Evolutionary conservation across 1,139 yeast species (phyloP).

Genomic region (Saccharomyces hybrid): DNA sequence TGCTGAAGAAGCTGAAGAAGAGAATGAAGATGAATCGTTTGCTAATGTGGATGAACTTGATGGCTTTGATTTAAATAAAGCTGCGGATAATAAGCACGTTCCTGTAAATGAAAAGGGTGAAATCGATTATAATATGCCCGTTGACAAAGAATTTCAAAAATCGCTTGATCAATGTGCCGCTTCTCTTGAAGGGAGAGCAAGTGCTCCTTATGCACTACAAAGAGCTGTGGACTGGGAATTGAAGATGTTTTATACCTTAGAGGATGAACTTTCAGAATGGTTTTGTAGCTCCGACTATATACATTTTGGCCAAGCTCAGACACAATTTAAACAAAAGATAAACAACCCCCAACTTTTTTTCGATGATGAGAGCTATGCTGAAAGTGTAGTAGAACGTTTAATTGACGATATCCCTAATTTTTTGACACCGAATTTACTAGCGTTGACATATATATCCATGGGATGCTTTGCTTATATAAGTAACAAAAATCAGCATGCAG

Average conservation of each 20-base stretch:
- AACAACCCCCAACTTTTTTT: conserved; percentile 19
- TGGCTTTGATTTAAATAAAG: conserved; percentile 17
- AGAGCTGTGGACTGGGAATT: conserved; percentile 42
- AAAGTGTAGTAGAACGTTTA: conserved; percentile 7
- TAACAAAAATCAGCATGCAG: conserved; percentile 14
- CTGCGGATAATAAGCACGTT: not conserved
- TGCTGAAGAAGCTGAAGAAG: conserved; percentile 19
- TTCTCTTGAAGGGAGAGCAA: conserved; percentile 23
- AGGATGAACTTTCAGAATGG: conserved; percentile 56
- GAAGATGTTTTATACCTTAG: conserved; percentile 36
- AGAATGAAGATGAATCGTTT: conserved; percentile 28
- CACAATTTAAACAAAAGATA: conserved; percentile 17
- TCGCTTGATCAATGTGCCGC: conserved; percentile 33
- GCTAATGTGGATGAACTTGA: conserved; percentile 33
- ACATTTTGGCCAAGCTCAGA: conserved; percentile 13
- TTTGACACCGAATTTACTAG: conserved; percentile 11
- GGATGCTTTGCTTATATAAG: conserved; percentile 18
- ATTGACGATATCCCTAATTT: conserved; percentile 5
- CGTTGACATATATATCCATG: conserved; percentile 21
- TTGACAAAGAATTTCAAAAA: conserved; percentile 32
- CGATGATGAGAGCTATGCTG: conserved; percentile 16
- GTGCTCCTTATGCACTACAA: conserved; percentile 27
- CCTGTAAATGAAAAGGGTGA: conserved; percentile 4
- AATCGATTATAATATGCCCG: conserved; percentile 32
- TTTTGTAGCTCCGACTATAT: conserved; percentile 46